Conservation (phyloP, 2,329 filamentous ascomycete species). For the Beauveria bassiana region DNA sequence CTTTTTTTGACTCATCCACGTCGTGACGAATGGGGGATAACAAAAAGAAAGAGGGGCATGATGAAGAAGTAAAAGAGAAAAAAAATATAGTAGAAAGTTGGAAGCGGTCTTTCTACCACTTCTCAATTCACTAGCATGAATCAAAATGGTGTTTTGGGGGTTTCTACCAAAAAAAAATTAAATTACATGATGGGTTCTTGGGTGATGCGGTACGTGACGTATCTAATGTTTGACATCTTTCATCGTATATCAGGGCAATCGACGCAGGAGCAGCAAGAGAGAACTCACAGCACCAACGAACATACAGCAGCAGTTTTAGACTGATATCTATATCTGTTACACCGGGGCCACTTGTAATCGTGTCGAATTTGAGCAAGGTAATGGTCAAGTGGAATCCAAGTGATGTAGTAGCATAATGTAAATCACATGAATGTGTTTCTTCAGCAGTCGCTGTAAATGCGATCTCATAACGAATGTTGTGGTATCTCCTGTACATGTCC, state of each 20-base stretch:
- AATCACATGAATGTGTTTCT: not conserved
- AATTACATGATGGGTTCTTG: conserved; percentile 7
- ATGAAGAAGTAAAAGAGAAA: not conserved
- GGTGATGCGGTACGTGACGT: not conserved
- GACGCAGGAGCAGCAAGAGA: too few species aligned
- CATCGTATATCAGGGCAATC: too few species aligned
- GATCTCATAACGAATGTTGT: conserved; percentile 10
- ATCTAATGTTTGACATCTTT: not conserved
- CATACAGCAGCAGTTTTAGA: too few species aligned
- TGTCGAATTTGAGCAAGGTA: too few species aligned
- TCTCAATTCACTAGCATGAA: conserved; percentile 34
- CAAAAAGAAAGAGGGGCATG: not conserved
- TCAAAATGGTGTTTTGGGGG: conserved; percentile 34
- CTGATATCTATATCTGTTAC: too few species aligned
- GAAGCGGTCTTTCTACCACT: conserved; percentile 12
- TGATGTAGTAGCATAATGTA: not conserved
- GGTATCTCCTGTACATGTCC: conserved; percentile 4
- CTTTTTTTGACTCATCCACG: not conserved
- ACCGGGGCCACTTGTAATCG: too few species aligned
- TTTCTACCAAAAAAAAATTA: conserved; percentile 25
- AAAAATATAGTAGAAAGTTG: conserved; percentile 6
- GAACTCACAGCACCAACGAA: too few species aligned
- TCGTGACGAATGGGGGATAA: not conserved
- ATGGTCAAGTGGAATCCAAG: too few species aligned
- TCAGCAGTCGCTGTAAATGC: not conserved